A percentile compares a stretch with the other conserved stretches of the same genome.
These are phyloP conservation scores for Debaryomyces robertsiae DNA, from an alignment of 1,139 yeast species.

Conservation along the genomic window DNA sequence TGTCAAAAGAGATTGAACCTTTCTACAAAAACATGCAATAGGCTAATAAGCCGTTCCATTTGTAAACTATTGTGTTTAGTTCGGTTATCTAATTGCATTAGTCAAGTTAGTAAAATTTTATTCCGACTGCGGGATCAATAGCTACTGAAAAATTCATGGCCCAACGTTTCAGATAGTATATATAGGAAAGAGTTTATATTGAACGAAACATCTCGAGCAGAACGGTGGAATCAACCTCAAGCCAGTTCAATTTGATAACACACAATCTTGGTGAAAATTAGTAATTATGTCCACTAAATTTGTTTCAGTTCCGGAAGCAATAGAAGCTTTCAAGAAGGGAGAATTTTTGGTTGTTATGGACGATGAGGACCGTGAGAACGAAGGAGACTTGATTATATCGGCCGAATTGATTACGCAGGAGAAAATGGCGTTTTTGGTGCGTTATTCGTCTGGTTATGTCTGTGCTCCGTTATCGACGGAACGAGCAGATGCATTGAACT, in stretches of 20 bases:
- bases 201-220: too few relatives aligned
- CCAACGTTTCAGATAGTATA: neutral
- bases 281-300: slow-evolving; percentile 27
- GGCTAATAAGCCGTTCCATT: neutral
- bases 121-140: slow-evolving; percentile 9
- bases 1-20: neutral
- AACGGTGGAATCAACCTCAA: too few relatives aligned
- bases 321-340: slow-evolving; percentile 80
- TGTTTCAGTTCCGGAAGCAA: slow-evolving; percentile 68
- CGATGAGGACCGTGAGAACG: slow-evolving; percentile 94
- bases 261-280: too few relatives aligned
- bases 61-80: slow-evolving; percentile 1
- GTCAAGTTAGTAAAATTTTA: slow-evolving; percentile 3
- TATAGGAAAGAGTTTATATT: slow-evolving; percentile 1
- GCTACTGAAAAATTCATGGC: neutral
- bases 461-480: slow-evolving; percentile 85
- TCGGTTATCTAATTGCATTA: neutral
- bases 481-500: slow-evolving; percentile 75
- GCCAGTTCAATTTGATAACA: too few relatives aligned
- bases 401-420: slow-evolving; percentile 79
- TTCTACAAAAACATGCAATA: too few relatives aligned
- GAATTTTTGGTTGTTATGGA: slow-evolving; percentile 94
- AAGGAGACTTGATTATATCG: slow-evolving; percentile 94
- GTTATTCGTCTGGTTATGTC: slow-evolving; percentile 87
- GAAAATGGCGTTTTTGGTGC: slow-evolving; percentile 92